Evolutionary conservation across 192 early-diverging fungal genomes (phyloP).

Genomic region (Dissophora ornata): DNA sequence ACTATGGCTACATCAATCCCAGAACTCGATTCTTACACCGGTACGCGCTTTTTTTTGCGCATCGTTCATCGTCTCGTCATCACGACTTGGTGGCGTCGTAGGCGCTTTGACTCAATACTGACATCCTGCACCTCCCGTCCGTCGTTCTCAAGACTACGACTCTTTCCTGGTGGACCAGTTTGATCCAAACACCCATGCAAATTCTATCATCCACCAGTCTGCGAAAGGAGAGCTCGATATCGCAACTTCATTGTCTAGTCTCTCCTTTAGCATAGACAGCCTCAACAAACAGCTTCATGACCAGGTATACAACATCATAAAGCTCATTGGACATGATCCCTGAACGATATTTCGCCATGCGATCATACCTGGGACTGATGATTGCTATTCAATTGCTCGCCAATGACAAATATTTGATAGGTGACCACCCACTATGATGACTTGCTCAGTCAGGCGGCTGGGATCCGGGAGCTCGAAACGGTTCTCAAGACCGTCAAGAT

Average conservation of each 20-base stretch:
- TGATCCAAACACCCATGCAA: conserved; percentile 76
- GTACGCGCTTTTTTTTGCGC: neutral
- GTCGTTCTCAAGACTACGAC: conserved; percentile 64
- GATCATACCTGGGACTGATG: too few relatives aligned
- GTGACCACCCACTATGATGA: conserved; percentile 76
- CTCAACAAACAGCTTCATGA: conserved; percentile 80
- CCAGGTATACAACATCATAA: conserved; percentile 57
- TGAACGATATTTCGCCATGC: neutral
- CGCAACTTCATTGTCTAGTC: conserved; percentile 69
- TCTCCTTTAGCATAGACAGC: conserved; percentile 78
- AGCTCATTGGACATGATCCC: neutral
- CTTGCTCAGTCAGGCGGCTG: conserved; percentile 73
- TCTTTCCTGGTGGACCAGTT: conserved; percentile 72
- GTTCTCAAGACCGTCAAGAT: conserved; percentile 63
- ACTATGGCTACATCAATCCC: conserved; percentile 28
- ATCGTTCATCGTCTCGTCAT: conserved; percentile 1
- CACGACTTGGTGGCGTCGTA: too few relatives aligned
- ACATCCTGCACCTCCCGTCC: neutral
- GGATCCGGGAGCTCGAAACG: conserved; percentile 69
- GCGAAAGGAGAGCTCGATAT: conserved; percentile 70
- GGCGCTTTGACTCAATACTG: too few relatives aligned
- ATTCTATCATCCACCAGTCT: conserved; percentile 71
- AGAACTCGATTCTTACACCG: conserved; percentile 45
- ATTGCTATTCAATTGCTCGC: neutral
- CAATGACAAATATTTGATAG: conserved; percentile 50